A percentile compares a stretch with the other conserved stretches of the same genome.
These are phyloP conservation scores for Jaenimonas drosophilae DNA, from an alignment of 208 protist species.

Conservation along the genomic window DNA sequence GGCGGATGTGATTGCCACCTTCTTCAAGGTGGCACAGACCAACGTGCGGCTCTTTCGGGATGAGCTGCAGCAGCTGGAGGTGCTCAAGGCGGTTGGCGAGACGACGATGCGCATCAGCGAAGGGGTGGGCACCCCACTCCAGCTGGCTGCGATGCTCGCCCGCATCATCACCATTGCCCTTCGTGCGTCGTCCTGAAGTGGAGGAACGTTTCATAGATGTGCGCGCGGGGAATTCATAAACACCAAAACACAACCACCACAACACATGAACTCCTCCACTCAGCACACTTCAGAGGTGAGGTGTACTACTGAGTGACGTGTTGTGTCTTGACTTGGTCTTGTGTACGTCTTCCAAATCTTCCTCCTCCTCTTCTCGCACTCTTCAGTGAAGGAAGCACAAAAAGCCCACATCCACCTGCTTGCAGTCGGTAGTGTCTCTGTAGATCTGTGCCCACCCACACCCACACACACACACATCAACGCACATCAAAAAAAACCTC, in stretches of 20 bases:
- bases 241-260: not conserved
- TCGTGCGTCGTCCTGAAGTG: too few relatives aligned
- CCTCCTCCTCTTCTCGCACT: too few relatives aligned
- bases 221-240: not conserved
- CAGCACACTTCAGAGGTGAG: too few relatives aligned
- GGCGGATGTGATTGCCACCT: slow-evolving; percentile 94
- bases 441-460: not conserved
- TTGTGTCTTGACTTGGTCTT: too few relatives aligned
- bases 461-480: not conserved
- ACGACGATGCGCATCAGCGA: slow-evolving; percentile 85
- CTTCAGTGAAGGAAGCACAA: too few relatives aligned
- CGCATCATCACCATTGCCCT: slow-evolving; percentile 34
- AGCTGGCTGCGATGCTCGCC: slow-evolving; percentile 79
- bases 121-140: slow-evolving; percentile 71
- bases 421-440: not conserved
- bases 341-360: too few relatives aligned
- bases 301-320: too few relatives aligned
- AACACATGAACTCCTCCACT: too few relatives aligned
- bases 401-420: too few relatives aligned
- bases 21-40: slow-evolving; percentile 88
- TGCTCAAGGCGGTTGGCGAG: slow-evolving; percentile 72
- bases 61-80: slow-evolving; percentile 70
- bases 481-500: not conserved
- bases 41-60: slow-evolving; percentile 39
- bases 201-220: slow-evolving; percentile 12